Conservation (phyloP, 2,329 filamentous ascomycete genomes). For the Thielaviopsis ethacetica region DNA sequence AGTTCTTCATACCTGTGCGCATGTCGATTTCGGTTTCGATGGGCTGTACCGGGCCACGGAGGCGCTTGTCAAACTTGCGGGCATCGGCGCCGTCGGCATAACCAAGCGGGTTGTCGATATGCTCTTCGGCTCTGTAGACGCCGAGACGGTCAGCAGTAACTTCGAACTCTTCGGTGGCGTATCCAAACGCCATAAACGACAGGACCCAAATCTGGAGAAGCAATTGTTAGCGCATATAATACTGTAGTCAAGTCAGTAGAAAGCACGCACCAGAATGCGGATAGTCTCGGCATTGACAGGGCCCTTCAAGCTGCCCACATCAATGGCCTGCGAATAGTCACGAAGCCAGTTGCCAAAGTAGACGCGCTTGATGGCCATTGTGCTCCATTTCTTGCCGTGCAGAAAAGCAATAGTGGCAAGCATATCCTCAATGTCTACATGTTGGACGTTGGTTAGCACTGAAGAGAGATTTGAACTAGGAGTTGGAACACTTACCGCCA, state of each 20-base stretch:
- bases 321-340: slow-evolving; percentile 72
- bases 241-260: background rate
- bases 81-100: slow-evolving; percentile 69
- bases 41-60: slow-evolving; percentile 61
- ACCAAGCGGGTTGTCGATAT: slow-evolving; percentile 59
- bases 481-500: slow-evolving; percentile 29
- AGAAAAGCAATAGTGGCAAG: slow-evolving; percentile 63
- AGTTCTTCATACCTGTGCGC: slow-evolving; percentile 94
- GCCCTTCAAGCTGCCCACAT: slow-evolving; percentile 63
- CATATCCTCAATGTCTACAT: slow-evolving; percentile 60
- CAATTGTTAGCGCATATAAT: background rate
- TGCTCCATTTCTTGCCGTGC: slow-evolving; percentile 71
- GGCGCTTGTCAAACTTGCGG: slow-evolving; percentile 60
- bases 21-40: slow-evolving; percentile 58
- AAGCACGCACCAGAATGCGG: slow-evolving; percentile 42
- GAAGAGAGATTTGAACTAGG: background rate
- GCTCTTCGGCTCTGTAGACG: slow-evolving; percentile 57
- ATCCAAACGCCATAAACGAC: slow-evolving; percentile 53
- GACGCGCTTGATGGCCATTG: slow-evolving; percentile 58
- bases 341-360: slow-evolving; percentile 82
- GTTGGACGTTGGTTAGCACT: background rate
- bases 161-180: slow-evolving; percentile 65
- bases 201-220: slow-evolving; percentile 31
- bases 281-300: slow-evolving; percentile 59
- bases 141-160: slow-evolving; percentile 62